Evolutionary conservation across 2,329 filamentous ascomycete species (phyloP).

Genomic region (Ustilaginoidea virens): DNA sequence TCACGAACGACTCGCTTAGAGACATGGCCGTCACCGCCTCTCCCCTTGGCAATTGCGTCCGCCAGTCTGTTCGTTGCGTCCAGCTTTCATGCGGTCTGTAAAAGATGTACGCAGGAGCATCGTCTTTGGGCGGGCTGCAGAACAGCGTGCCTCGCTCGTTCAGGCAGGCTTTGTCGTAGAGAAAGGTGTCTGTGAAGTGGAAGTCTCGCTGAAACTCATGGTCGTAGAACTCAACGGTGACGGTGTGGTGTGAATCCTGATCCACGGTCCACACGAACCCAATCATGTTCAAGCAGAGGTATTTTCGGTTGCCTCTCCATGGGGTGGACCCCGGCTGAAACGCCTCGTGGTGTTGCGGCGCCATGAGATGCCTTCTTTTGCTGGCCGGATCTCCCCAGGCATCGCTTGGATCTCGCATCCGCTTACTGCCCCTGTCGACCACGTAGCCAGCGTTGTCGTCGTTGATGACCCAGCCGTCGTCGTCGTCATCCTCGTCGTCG

Average conservation of each 20-base stretch:
- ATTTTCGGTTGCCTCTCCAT: conserved; percentile 87
- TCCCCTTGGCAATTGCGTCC: conserved; percentile 71
- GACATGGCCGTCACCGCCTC: conserved; percentile 81
- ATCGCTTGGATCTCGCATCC: conserved; percentile 37
- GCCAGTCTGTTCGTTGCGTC: conserved; percentile 84
- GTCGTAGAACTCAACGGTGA: conserved; percentile 96
- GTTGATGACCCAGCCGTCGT: conserved; percentile 79
- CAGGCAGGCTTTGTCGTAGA: conserved; percentile 92
- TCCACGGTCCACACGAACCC: conserved; percentile 96
- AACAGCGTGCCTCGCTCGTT: conserved; percentile 76
- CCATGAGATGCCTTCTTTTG: conserved; percentile 33
- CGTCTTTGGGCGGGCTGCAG: conserved; percentile 56
- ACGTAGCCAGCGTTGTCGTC: conserved; percentile 90
- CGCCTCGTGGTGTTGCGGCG: conserved; percentile 60
- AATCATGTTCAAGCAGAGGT: conserved; percentile 82
- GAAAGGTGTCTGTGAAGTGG: conserved; percentile 91
- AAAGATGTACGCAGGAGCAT: conserved; percentile 65
- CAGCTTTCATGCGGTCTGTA: conserved; percentile 95
- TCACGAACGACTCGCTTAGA: conserved; percentile 78
- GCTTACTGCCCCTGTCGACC: conserved; percentile 34
- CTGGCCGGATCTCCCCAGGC: conserved; percentile 23
- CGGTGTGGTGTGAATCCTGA: conserved; percentile 82
- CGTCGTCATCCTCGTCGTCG: conserved; percentile 36
- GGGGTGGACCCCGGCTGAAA: conserved; percentile 93
- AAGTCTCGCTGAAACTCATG: conserved; percentile 84